A percentile compares a stretch with the other conserved stretches of the same genome.
Evolutionary conservation across 2,329 filamentous ascomycete genomes (phyloP).

Genomic region (Fusarium sp.): DNA sequence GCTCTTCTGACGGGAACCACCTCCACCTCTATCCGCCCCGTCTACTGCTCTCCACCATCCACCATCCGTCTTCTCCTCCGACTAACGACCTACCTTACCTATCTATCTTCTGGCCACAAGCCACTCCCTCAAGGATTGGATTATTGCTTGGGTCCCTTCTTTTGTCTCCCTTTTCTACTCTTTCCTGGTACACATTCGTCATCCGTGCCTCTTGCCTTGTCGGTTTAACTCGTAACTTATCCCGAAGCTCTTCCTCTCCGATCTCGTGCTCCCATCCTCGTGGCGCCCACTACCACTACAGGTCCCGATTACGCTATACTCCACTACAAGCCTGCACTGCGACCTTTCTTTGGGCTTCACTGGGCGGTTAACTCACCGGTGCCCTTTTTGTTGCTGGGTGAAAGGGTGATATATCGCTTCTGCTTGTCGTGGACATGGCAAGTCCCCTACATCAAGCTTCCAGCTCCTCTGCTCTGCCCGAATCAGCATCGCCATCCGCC

Average conservation of each 20-base stretch:
- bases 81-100: slow-evolving; percentile 12
- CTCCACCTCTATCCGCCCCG: slow-evolving; percentile 47
- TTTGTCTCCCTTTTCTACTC: slow-evolving; percentile 3
- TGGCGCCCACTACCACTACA: slow-evolving; percentile 29
- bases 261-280: slow-evolving; percentile 32
- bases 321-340: slow-evolving; percentile 32
- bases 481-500: slow-evolving; percentile 41
- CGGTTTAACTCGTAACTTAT: slow-evolving; percentile 14
- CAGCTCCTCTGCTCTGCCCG: slow-evolving; percentile 42
- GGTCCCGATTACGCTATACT: slow-evolving; percentile 29
- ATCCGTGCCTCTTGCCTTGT: slow-evolving; percentile 9
- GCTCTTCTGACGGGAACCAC: slow-evolving; percentile 37
- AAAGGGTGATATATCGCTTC: slow-evolving; percentile 12
- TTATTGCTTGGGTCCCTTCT: slow-evolving; percentile 14
- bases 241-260: slow-evolving; percentile 33
- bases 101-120: slow-evolving; percentile 27
- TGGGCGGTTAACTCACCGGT: slow-evolving; percentile 18
- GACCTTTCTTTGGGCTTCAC: slow-evolving; percentile 35
- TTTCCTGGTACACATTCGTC: neutral
- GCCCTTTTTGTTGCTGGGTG: slow-evolving; percentile 14
- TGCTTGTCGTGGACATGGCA: slow-evolving; percentile 45
- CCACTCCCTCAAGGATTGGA: slow-evolving; percentile 36
- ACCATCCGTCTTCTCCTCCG: slow-evolving; percentile 34
- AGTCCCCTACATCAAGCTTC: slow-evolving; percentile 46
- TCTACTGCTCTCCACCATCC: slow-evolving; percentile 45